Percentiles rank a stretch among this genome's conserved stretches.
Evolutionary conservation across 148 eudicot genomes (phyloP).

Genomic region (Chenopodium suecicum): DNA sequence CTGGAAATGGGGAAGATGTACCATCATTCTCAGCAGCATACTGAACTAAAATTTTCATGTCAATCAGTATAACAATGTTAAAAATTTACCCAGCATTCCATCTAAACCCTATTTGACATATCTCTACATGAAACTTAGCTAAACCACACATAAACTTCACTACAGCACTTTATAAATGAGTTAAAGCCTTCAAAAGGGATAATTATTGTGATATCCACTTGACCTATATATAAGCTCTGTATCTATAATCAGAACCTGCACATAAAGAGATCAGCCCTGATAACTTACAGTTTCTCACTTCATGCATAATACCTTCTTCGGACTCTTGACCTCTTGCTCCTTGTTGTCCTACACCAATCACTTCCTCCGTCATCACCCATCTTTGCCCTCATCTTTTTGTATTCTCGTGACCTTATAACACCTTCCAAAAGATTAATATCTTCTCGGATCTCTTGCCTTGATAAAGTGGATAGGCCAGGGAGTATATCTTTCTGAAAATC

Average conservation of each 20-base stretch:
- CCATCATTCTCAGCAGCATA: neutral
- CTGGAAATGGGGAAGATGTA: neutral
- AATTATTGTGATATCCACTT: neutral
- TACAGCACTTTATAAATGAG: neutral
- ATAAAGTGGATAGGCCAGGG: conserved; percentile 50
- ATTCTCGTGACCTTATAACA: conserved; percentile 54
- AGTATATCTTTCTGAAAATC: conserved; percentile 73
- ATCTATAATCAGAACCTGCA: conserved; percentile 14
- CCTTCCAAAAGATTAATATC: conserved; percentile 60
- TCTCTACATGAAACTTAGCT: neutral
- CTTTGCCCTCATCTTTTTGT: conserved; percentile 52
- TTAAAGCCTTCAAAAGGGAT: neutral
- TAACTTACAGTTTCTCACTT: conserved; percentile 15
- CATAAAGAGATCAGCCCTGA: neutral
- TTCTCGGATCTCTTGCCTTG: conserved; percentile 60
- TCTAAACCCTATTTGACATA: conserved; percentile 14
- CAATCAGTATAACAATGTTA: conserved; percentile 10
- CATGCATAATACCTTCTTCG: conserved; percentile 35
- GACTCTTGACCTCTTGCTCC: conserved; percentile 52
- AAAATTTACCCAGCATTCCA: conserved; percentile 11
- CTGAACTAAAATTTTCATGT: conserved; percentile 8
- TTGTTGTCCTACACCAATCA: conserved; percentile 39
- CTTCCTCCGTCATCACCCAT: conserved; percentile 25
- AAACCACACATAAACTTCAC: neutral
- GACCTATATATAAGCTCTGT: conserved; percentile 13